Percentiles rank a stretch among this genome's conserved stretches.
Conservation (phyloP, 2,329 filamentous ascomycete genomes). For the Aspergillus sp. region DNA sequence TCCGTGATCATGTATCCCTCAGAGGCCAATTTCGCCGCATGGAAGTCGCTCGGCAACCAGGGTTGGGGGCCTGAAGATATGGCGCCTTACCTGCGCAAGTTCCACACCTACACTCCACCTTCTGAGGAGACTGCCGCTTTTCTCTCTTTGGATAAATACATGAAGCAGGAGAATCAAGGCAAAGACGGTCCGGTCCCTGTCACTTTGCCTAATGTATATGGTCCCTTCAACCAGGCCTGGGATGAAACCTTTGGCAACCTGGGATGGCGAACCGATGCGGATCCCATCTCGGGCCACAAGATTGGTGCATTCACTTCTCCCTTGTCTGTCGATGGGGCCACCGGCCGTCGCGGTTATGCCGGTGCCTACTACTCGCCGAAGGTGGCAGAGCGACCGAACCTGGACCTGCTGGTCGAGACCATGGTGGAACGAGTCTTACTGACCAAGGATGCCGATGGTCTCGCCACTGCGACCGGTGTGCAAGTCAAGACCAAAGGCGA, state of each 20-base stretch:
- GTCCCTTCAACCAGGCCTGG: conserved; percentile 27
- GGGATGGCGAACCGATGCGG: conserved; percentile 25
- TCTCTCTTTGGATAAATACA: conserved; percentile 19
- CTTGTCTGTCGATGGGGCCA: conserved; percentile 35
- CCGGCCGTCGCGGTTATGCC: conserved; percentile 41
- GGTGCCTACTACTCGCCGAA: conserved; percentile 45
- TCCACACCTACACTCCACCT: conserved; percentile 29
- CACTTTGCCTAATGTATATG: conserved; percentile 36
- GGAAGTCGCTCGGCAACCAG: conserved; percentile 48
- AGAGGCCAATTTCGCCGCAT: conserved; percentile 47
- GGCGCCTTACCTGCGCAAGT: conserved; percentile 54
- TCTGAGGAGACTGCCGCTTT: conserved; percentile 23
- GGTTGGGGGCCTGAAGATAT: conserved; percentile 50
- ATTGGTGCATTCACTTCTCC: conserved; percentile 43
- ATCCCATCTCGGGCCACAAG: conserved; percentile 42
- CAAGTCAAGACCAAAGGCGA: conserved; percentile 23
- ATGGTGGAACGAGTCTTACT: conserved; percentile 51
- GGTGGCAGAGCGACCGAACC: conserved; percentile 45
- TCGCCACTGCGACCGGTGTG: conserved; percentile 21
- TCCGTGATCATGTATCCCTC: conserved; percentile 24
- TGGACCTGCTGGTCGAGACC: conserved; percentile 51
- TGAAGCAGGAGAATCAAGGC: conserved; percentile 22
- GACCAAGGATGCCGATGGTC: conserved; percentile 28
- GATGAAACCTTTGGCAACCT: conserved; percentile 23
- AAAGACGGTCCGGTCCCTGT: conserved; percentile 22